Conservation (phyloP, 495 filamentous ascomycete species). For the Aspergillus sparsus region DNA sequence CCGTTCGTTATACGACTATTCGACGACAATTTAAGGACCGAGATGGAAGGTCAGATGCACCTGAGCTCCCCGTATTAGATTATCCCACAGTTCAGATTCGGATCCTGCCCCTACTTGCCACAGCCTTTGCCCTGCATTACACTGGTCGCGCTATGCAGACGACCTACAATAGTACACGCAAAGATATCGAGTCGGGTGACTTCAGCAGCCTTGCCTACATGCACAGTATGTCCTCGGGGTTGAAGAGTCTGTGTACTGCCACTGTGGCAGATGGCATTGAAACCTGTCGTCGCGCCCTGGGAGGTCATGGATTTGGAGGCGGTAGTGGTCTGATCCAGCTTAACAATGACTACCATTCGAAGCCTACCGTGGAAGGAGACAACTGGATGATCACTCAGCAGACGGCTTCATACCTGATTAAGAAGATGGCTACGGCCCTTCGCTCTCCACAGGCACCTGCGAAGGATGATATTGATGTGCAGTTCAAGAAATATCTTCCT, state of each 20-base stretch:
- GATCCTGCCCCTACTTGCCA: constrained; percentile 49
- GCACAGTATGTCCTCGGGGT: constrained; percentile 49
- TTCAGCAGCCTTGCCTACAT: constrained; percentile 46
- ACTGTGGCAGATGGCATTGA: constrained; percentile 53
- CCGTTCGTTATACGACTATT: constrained; percentile 45
- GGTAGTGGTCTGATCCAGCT: constrained; percentile 48
- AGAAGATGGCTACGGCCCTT: constrained; percentile 45
- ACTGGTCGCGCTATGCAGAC: constrained; percentile 46
- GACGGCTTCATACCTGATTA: constrained; percentile 49
- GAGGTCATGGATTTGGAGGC: constrained; percentile 53
- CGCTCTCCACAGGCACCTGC: constrained; percentile 14
- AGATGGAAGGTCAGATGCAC: constrained; percentile 31
- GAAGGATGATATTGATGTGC: constrained; percentile 27
- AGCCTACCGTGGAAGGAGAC: constrained; percentile 54
- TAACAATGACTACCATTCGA: constrained; percentile 51
- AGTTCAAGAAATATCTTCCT: constrained; percentile 28
- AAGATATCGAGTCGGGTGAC: constrained; percentile 43
- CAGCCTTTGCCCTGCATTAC: constrained; percentile 52
- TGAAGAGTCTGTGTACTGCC: constrained; percentile 53
- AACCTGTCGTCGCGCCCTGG: constrained; percentile 49
- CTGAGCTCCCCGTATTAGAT: constrained; percentile 48
- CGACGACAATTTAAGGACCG: constrained; percentile 50
- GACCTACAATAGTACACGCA: constrained; percentile 36
- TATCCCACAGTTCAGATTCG: constrained; percentile 53
- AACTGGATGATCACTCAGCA: constrained; percentile 58